Percentiles rank a stretch among this genome's conserved stretches.
phyloP scores from a whole-genome alignment of 2,329 filamentous ascomycete genomes.

The Phialophora tarda region DNA sequence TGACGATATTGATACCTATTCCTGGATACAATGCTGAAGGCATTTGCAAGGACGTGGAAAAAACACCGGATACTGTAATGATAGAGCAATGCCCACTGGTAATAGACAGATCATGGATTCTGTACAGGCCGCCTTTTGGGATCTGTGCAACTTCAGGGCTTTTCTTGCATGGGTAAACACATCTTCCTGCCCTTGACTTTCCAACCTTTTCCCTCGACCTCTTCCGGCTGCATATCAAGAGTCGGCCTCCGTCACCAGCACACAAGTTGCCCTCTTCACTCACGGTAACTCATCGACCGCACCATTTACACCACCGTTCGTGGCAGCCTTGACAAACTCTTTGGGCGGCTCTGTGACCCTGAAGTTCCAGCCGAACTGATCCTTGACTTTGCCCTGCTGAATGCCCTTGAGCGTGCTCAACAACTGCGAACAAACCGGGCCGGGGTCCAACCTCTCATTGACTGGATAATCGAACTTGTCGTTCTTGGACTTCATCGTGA shows the following conservation, averaged over 20 bases:
- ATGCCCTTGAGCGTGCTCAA: slow-evolving; percentile 80
- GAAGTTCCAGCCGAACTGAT: slow-evolving; percentile 74
- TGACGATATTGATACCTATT: slow-evolving; percentile 34
- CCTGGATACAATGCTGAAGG: slow-evolving; percentile 11
- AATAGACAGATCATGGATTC: neutral
- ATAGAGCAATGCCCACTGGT: neutral
- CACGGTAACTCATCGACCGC: slow-evolving; percentile 34
- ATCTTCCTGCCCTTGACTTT: slow-evolving; percentile 3
- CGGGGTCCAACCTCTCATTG: slow-evolving; percentile 63
- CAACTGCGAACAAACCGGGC: slow-evolving; percentile 73
- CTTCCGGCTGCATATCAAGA: neutral
- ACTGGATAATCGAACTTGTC: slow-evolving; percentile 62
- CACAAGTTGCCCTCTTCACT: neutral
- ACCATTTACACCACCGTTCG: slow-evolving; percentile 28
- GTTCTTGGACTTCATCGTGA: slow-evolving; percentile 69
- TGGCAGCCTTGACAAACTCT: slow-evolving; percentile 28
- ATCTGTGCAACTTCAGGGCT: slow-evolving; percentile 1
- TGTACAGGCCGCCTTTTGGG: neutral
- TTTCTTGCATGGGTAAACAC: slow-evolving; percentile 15
- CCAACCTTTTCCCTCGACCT: neutral
- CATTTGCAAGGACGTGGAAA: neutral
- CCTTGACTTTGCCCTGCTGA: slow-evolving; percentile 78
- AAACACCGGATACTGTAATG: neutral
- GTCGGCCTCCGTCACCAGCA: neutral
- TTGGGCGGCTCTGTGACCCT: slow-evolving; percentile 44